These are phyloP conservation scores for Rubia peregrina DNA, from an alignment of 305 asterid species.

Conservation along the genomic window DNA sequence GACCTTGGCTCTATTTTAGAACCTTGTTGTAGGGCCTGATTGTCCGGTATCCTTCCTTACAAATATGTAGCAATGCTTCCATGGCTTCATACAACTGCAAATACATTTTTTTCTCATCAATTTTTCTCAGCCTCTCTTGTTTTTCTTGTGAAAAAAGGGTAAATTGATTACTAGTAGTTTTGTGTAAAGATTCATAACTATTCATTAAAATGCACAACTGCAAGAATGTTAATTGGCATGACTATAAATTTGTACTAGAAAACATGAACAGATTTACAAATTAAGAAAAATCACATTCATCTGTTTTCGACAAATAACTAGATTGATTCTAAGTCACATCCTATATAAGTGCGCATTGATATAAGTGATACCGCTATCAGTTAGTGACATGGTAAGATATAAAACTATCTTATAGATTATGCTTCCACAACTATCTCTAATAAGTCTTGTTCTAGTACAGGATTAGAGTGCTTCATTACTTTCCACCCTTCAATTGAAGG, in stretches of 20 bases:
- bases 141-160: conserved; percentile 44
- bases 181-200: too few species aligned
- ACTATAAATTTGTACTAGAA: background rate
- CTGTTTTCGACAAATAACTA: background rate
- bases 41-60: conserved; percentile 81
- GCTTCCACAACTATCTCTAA: conserved; percentile 69
- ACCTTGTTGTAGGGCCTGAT: conserved; percentile 72
- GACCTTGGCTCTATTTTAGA: conserved; percentile 46
- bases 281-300: background rate
- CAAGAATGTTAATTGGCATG: background rate
- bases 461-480: conserved; percentile 62
- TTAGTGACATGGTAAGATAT: conserved; percentile 7
- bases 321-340: background rate
- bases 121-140: conserved; percentile 56
- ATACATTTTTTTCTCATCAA: conserved; percentile 64
- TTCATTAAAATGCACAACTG: too few species aligned
- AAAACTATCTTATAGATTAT: conserved; percentile 62
- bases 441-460: conserved; percentile 76
- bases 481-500: conserved; percentile 83
- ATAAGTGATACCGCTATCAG: conserved; percentile 3
- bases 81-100: conserved; percentile 79
- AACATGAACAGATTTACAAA: background rate
- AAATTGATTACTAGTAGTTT: background rate
- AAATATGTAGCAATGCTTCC: conserved; percentile 85
- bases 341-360: background rate